Evolutionary conservation across 2,329 filamentous ascomycete genomes (phyloP).

Genomic region (Penicillium polonicum): DNA sequence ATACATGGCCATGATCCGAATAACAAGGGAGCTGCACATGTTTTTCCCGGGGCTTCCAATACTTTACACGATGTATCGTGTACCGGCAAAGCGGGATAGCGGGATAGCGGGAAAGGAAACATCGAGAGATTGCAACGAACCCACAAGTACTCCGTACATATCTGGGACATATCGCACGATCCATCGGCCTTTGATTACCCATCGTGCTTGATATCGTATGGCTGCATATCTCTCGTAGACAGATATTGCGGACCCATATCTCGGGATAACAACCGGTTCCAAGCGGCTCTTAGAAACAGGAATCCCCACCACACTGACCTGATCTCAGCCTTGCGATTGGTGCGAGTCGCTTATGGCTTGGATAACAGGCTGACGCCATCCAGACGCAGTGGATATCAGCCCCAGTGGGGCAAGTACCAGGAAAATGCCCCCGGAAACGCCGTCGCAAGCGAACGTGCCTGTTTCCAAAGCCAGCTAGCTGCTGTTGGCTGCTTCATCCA

Average conservation of each 20-base stretch:
- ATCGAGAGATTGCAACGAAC: neutral
- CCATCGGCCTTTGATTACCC: neutral
- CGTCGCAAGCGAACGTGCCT: neutral
- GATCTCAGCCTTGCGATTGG: neutral
- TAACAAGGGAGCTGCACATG: neutral
- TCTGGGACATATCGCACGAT: neutral
- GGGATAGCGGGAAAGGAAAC: constrained; percentile 1
- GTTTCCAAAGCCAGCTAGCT: neutral
- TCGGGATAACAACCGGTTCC: neutral
- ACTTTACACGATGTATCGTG: neutral
- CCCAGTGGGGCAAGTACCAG: neutral
- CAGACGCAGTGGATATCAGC: neutral
- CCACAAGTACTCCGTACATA: neutral
- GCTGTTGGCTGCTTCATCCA: neutral
- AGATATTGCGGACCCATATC: neutral
- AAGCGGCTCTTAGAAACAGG: neutral
- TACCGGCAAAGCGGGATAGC: neutral
- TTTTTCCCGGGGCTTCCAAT: neutral
- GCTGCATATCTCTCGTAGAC: neutral
- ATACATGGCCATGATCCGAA: neutral
- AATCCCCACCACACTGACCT: neutral
- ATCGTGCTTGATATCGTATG: neutral
- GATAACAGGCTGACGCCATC: neutral
- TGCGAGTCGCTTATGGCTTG: neutral
- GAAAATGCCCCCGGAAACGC: neutral